Base-by-base conservation (phyloP, 1,139 yeast species). In the Meyerozyma sp. region DNA sequence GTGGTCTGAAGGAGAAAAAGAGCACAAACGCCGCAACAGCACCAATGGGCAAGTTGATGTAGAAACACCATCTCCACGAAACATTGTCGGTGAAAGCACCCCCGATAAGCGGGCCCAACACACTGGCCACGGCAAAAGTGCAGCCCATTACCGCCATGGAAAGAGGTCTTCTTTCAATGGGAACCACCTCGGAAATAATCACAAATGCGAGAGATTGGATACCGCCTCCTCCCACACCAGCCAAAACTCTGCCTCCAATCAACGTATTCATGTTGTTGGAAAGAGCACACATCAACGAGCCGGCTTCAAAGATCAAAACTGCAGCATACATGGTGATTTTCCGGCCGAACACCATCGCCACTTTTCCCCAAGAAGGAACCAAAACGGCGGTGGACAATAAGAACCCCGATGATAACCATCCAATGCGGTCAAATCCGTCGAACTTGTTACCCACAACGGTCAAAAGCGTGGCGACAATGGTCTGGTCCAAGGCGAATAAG, bases 401-500 rank as follows among this genome's bases (percentile, higher is more conserved):
- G 42, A 61, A 62, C 4, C 65, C 65, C 1, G 65, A 53, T 0
- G 62, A 45, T 23, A 62, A 45, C 67, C 67, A 62, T 2, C 63
- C 65, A n/a, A 62, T 51, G 42, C 57, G 49, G 42, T 53, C 53
- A 39, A 57, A 53, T 3, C 58, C 56, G 41, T 68, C 44, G 48
- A 70, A 70, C 40, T 68, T 56, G 48, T 65, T 63, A 9, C 74
- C 73, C 23, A 70, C 73, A 0, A 57, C 61, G 11, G 69, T 59
- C 43, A 69, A 57, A 21, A 70, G 54, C 1, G 73, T 66, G 11
- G 63, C 60, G 37, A 70, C 67, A 40, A 70, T 70, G 11, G 74
- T 70, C 51, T 68, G 73, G 50, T 70, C 75, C 45, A 70, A 60
- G 4, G 74, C 72, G 29, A 64, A 62, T 21, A 70, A 47, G 48